Conservation (phyloP, 352 stramenopile species). For the Pseudoperonospora humuli region DNA sequence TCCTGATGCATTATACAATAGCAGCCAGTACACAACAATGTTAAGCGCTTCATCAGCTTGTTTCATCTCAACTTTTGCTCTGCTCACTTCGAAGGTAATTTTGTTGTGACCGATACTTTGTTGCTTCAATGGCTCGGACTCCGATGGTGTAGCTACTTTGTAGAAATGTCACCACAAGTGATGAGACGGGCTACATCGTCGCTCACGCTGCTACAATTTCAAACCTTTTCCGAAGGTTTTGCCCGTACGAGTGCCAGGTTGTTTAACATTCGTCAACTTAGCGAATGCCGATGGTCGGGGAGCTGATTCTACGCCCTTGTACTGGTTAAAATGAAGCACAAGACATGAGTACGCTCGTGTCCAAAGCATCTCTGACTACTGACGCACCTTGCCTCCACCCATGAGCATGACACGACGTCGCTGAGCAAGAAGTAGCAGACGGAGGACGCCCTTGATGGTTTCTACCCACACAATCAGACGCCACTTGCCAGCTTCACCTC, state of each 20-base stretch:
- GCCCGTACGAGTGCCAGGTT: conserved; percentile 49
- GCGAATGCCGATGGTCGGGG: conserved; percentile 44
- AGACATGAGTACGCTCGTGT: neutral
- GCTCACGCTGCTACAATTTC: neutral
- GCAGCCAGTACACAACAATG: neutral
- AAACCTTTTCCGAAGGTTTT: conserved; percentile 58
- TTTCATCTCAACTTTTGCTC: neutral
- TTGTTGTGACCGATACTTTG: conserved; percentile 29
- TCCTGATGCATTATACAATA: conserved; percentile 25
- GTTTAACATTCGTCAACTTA: conserved; percentile 58
- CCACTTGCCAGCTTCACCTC: conserved; percentile 64
- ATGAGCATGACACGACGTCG: conserved; percentile 49
- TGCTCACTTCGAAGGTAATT: conserved; percentile 47
- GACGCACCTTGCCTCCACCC: conserved; percentile 44
- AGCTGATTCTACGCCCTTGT: conserved; percentile 44
- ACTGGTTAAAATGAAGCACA: conserved; percentile 19
- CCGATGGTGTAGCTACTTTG: conserved; percentile 12
- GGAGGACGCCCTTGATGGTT: conserved; percentile 60
- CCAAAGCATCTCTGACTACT: neutral
- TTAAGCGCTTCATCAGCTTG: neutral
- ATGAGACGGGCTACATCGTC: neutral
- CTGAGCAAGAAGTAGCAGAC: conserved; percentile 56
- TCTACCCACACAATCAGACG: conserved; percentile 76
- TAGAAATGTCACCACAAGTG: conserved; percentile 1
- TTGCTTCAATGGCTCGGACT: conserved; percentile 18